Percentiles rank a stretch among this genome's conserved stretches.
These are phyloP conservation scores for Cyclotella sp. DNA, from an alignment of 108 stramenopile species.

Conservation along the genomic window DNA sequence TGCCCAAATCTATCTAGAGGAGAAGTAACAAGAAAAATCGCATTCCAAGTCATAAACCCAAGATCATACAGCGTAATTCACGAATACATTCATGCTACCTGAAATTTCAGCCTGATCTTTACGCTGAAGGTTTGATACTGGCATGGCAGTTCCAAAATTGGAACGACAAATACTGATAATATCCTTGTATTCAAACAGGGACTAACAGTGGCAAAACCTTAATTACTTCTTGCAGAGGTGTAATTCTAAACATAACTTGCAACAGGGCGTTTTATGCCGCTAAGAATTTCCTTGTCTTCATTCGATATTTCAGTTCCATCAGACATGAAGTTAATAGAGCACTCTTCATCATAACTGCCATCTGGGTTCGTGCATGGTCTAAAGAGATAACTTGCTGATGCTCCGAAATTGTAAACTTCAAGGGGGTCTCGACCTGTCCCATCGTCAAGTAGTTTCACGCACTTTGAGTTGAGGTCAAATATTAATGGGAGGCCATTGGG, in stretches of 20 bases:
- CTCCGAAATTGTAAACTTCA: conserved; percentile 88
- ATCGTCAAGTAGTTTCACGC: conserved; percentile 88
- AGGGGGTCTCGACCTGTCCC: conserved; percentile 82
- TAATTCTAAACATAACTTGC: conserved; percentile 2
- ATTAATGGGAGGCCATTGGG: conserved; percentile 97
- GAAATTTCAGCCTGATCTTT: too few species aligned
- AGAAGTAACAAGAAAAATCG: too few species aligned
- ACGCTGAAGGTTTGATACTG: too few species aligned
- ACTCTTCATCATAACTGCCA: conserved; percentile 44
- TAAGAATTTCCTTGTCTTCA: conserved; percentile 18
- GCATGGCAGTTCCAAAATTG: too few species aligned
- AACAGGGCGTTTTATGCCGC: conserved; percentile 16
- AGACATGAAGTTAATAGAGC: conserved; percentile 31
- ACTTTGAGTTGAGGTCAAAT: conserved; percentile 82
- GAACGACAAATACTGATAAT: too few species aligned
- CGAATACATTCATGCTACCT: too few species aligned
- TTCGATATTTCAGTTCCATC: conserved; percentile 21
- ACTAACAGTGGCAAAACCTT: too few species aligned
- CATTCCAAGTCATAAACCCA: too few species aligned
- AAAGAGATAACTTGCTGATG: conserved; percentile 83
- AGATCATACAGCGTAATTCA: too few species aligned
- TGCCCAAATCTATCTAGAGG: too few species aligned
- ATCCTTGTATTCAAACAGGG: too few species aligned
- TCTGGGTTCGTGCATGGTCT: conserved; percentile 75
- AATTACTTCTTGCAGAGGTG: too few species aligned